Evolutionary conservation across 164 flowering plant species (phyloP).

Genomic region (Chloranthus sessilifolius): DNA sequence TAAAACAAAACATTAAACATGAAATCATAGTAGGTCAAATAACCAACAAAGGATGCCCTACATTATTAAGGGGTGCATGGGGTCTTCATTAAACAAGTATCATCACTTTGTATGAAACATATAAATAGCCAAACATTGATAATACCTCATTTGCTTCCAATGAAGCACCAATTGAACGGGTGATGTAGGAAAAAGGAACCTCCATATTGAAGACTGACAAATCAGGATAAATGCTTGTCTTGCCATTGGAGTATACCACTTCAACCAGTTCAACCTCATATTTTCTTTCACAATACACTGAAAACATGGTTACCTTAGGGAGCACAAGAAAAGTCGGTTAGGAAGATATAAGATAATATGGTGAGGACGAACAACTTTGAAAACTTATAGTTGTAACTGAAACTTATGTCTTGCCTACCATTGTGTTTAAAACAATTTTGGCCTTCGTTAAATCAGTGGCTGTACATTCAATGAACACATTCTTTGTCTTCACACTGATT

Average conservation of each 20-base stretch:
- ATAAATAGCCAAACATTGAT: too few species aligned
- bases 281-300: constrained; percentile 72
- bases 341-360: background rate
- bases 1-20: too few species aligned
- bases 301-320: constrained; percentile 77
- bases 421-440: constrained; percentile 84
- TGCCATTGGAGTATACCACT: constrained; percentile 64
- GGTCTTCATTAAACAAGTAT: too few species aligned
- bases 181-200: constrained; percentile 78
- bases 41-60: too few species aligned
- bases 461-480: constrained; percentile 93
- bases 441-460: constrained; percentile 96
- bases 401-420: constrained; percentile 39
- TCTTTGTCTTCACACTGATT: constrained; percentile 72
- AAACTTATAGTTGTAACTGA: background rate
- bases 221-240: constrained; percentile 61
- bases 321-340: constrained; percentile 1
- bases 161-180: constrained; percentile 59
- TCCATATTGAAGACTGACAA: constrained; percentile 62
- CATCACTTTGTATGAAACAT: too few species aligned
- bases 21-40: too few species aligned
- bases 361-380: background rate
- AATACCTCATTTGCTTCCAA: constrained; percentile 66
- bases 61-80: too few species aligned
- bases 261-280: constrained; percentile 94